Percentiles rank a stretch among this genome's conserved stretches.
phyloP scores from a whole-genome alignment of 1,284 basidiomycete genomes.

The Fistulinella cinereoalba region DNA sequence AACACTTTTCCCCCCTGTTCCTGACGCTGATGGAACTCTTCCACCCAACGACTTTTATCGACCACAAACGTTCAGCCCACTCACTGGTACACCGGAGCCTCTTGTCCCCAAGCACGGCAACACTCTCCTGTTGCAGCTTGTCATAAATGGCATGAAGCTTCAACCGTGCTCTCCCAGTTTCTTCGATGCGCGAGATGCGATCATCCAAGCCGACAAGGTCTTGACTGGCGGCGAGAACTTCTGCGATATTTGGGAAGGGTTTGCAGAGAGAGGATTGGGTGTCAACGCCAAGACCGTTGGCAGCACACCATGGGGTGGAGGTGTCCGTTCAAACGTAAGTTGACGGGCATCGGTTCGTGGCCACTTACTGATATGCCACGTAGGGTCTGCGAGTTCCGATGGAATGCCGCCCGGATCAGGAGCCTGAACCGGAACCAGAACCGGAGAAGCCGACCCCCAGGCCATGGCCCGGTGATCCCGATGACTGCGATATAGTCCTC shows the following conservation, averaged over 20 bases:
- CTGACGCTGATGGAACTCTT: conserved; percentile 56
- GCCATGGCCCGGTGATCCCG: conserved; percentile 33
- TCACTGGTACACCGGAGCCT: conserved; percentile 48
- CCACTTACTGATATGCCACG: neutral
- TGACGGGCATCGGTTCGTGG: accelerated
- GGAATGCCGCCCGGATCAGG: conserved; percentile 25
- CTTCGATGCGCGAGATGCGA: conserved; percentile 91
- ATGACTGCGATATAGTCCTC: conserved; percentile 23
- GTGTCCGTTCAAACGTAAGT: conserved; percentile 60
- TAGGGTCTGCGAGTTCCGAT: conserved; percentile 33
- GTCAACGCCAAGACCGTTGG: conserved; percentile 70
- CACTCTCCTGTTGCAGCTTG: conserved; percentile 82
- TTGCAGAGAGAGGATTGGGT: conserved; percentile 81
- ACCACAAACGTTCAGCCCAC: conserved; percentile 33
- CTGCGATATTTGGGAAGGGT: conserved; percentile 88
- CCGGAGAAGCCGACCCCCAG: conserved; percentile 27
- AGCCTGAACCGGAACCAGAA: conserved; percentile 25
- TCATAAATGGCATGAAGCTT: conserved; percentile 91
- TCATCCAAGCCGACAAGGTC: conserved; percentile 88
- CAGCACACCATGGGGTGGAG: conserved; percentile 93
- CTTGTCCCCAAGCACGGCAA: conserved; percentile 91
- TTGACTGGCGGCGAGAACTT: conserved; percentile 91
- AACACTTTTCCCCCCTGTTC: conserved; percentile 77
- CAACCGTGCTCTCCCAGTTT: conserved; percentile 91
- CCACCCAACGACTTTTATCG: conserved; percentile 76